A percentile compares a stretch with the other conserved stretches of the same genome.
phyloP scores from a whole-genome alignment of 2,329 filamentous ascomycete species.

The Colletotrichum higginsianum region DNA sequence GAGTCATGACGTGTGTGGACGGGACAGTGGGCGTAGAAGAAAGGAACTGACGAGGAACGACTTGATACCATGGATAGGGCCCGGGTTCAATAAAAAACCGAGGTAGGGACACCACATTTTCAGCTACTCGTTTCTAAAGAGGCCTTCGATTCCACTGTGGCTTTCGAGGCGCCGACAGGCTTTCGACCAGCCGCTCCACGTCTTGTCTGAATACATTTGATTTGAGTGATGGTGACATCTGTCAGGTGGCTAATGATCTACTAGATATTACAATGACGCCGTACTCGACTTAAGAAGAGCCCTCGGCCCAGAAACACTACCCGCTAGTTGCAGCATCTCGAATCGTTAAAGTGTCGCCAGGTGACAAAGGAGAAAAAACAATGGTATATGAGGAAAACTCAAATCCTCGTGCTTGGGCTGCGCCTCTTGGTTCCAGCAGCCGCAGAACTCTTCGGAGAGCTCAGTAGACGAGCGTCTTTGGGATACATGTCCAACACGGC shows the following conservation, averaged over 20 bases:
- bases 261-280: conserved; percentile 30
- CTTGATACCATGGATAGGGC: conserved; percentile 34
- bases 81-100: neutral
- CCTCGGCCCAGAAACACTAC: neutral
- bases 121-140: neutral
- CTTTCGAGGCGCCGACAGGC: neutral
- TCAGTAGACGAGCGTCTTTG: conserved; percentile 61
- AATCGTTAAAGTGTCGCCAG: conserved; percentile 2
- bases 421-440: neutral
- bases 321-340: conserved; percentile 1
- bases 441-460: conserved; percentile 55
- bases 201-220: neutral
- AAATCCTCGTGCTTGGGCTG: conserved; percentile 48
- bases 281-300: conserved; percentile 2
- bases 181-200: neutral
- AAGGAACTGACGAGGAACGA: conserved; percentile 21
- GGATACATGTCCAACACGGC: conserved; percentile 63
- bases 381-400: conserved; percentile 32
- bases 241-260: conserved; percentile 13
- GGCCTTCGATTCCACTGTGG: neutral
- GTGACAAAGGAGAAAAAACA: conserved; percentile 19
- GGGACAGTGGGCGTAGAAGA: too few relatives aligned
- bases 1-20: conserved; percentile 7
- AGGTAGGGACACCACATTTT: conserved; percentile 25
- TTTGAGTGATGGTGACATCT: conserved; percentile 18